Evolutionary conservation across 371 early-diverging fungal species (phyloP), one percentile per base, ranked within the genome.

Genomic region (Syncephalastrum sp.): DNA sequence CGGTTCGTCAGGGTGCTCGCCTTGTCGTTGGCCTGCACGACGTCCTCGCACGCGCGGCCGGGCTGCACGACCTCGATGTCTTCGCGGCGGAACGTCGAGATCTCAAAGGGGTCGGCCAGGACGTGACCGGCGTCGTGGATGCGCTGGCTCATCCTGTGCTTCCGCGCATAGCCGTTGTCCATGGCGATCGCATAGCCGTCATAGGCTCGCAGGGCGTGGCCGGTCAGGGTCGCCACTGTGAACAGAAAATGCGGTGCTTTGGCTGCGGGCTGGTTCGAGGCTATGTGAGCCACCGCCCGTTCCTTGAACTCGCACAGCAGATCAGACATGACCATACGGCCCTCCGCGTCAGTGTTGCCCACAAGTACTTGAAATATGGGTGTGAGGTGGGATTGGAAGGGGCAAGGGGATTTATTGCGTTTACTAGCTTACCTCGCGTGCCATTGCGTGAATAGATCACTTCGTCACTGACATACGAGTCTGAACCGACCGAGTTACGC

Each of bases 261-360:
- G 47, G 65, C 46, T 4, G 68, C 43, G 21, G 64, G 60, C 16
- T 71, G 70, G 15, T 74, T 70, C 2, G 71, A 59, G 45, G 74
- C 57, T 19, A 83, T 76, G 15, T 82, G 74, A 0, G 78, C 82
- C 55, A 92, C 33, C 2, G 86, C 88, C 46, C 70, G 68, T 70
- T 94, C 93, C 63, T 87, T 89, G 73, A 86, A 85, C 61, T 89
- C 81, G 59, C 85, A 80, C 8, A 94, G 71, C 13, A 91, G 84
- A 70, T 94, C 92, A 1, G 89, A 82, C 92, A 94, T 91, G 33
- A 92, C 91, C 86, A 94, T 88, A 38, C 95, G 88, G 27, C 95
- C 95, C 73, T 95, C 95, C 23, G 94, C 95, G 67, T 94, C 94
- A 1, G 95, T 94, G 76, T 93, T 91, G 42, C 86, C 89, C 46